Percentiles rank a stretch among this genome's conserved stretches.
Conservation (phyloP, 352 stramenopile species). For the Pythium pyrilobum region DNA sequence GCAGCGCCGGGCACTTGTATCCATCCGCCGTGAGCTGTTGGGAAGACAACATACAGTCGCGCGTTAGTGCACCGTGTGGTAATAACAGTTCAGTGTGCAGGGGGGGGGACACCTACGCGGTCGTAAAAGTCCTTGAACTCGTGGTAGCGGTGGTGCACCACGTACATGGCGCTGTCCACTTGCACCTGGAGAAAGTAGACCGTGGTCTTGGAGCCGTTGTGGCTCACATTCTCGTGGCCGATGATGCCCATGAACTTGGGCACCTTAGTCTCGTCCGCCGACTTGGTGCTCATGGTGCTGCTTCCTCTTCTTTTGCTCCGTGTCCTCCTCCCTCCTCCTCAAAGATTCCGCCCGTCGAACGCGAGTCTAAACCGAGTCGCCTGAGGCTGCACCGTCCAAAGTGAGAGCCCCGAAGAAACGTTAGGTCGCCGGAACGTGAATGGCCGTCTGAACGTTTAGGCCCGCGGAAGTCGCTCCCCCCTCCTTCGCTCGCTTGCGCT, state of each 20-base stretch:
- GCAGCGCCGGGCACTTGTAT: conserved; percentile 71
- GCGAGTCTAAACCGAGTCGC: too few species aligned
- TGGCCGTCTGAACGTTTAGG: too few species aligned
- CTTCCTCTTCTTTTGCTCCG: too few species aligned
- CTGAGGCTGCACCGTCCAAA: too few species aligned
- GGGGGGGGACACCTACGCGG: conserved; percentile 35
- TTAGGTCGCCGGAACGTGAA: too few species aligned
- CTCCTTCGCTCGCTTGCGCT: neutral
- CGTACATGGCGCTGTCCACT: conserved; percentile 66
- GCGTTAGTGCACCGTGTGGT: neutral
- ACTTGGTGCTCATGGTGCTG: conserved; percentile 35
- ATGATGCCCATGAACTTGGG: conserved; percentile 84
- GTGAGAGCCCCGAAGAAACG: too few species aligned
- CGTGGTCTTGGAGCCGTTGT: conserved; percentile 85
- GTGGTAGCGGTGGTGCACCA: conserved; percentile 82
- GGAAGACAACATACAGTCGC: neutral
- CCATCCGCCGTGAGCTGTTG: conserved; percentile 61
- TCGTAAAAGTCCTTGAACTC: conserved; percentile 88
- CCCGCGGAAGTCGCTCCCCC: neutral
- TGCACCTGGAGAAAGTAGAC: conserved; percentile 85
- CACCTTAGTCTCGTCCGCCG: conserved; percentile 38
- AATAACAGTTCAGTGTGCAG: neutral
- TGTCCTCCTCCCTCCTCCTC: too few species aligned
- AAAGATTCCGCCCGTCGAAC: conserved; percentile 1
- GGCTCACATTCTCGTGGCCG: conserved; percentile 82